phyloP scores from a whole-genome alignment of 257 asterid genomes.

The Datura wrightii region DNA sequence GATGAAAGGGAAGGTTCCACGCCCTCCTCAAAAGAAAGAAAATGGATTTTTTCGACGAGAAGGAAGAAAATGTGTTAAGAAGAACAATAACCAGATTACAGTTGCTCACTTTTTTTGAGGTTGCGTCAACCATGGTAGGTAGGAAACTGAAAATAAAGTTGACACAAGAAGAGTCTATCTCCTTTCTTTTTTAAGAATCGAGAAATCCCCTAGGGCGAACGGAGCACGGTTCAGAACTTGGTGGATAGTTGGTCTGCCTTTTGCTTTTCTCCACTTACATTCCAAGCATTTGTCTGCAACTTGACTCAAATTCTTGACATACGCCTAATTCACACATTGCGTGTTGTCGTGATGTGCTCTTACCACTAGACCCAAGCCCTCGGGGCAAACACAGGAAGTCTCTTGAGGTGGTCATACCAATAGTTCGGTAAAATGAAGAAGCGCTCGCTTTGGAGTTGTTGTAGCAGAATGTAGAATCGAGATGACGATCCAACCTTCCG shows the following conservation, averaged over 20 bases:
- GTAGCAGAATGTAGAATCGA: conserved; percentile 9
- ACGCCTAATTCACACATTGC: not conserved
- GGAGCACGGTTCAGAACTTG: not conserved
- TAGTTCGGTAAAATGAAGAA: conserved; percentile 6
- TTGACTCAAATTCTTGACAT: not conserved
- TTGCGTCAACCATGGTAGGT: not conserved
- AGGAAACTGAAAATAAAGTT: not conserved
- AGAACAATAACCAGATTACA: conserved; percentile 4
- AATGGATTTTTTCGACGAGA: not conserved
- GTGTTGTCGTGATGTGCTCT: not conserved
- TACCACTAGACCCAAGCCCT: not conserved
- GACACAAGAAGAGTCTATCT: not conserved
- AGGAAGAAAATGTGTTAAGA: conserved; percentile 15
- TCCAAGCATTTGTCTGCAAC: not conserved
- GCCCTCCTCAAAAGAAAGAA: conserved; percentile 17
- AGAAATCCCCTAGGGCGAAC: not conserved
- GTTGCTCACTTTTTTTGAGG: conserved; percentile 4
- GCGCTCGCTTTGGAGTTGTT: conserved; percentile 1
- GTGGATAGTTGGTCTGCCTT: not conserved
- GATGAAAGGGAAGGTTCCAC: not conserved
- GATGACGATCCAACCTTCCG: not conserved
- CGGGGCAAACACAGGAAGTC: not conserved
- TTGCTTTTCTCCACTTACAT: not conserved
- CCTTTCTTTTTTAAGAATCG: not conserved
- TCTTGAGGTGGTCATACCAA: conserved; percentile 13